Evolutionary conservation across 148 eudicot species (phyloP).

Genomic region (Chenopodium quinoa): DNA sequence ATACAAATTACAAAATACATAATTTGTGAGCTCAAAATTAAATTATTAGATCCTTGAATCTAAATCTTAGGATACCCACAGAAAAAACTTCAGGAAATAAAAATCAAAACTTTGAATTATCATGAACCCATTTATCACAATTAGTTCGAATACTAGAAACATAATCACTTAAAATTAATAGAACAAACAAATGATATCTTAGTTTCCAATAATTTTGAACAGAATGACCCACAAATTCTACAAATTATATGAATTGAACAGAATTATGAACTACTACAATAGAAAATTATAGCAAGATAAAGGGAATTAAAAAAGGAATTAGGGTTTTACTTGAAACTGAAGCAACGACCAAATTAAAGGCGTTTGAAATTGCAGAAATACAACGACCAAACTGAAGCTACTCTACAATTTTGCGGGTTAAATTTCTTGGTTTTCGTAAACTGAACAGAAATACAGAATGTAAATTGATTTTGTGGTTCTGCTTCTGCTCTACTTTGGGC

Average conservation of each 20-base stretch:
- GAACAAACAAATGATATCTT: neutral
- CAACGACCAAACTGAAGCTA: too few relatives aligned
- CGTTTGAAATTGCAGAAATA: neutral
- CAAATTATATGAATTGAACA: neutral
- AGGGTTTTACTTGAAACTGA: slow-evolving; percentile 14
- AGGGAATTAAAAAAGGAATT: neutral
- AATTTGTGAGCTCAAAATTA: neutral
- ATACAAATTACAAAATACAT: neutral
- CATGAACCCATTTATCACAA: neutral
- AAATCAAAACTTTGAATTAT: slow-evolving; percentile 5
- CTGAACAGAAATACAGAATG: neutral
- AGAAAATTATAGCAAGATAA: neutral
- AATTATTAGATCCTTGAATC: neutral
- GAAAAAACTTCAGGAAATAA: neutral
- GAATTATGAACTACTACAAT: slow-evolving; percentile 5
- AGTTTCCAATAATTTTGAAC: neutral
- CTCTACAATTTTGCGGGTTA: neutral
- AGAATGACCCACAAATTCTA: too few relatives aligned
- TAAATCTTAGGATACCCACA: neutral
- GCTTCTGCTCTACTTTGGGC: neutral
- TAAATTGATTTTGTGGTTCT: slow-evolving; percentile 2
- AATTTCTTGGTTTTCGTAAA: neutral
- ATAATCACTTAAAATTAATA: neutral
- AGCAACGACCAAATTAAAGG: neutral
- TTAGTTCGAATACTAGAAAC: neutral